Conservation (phyloP, 441 rosid genomes). For the Aquilaria agallochum region DNA sequence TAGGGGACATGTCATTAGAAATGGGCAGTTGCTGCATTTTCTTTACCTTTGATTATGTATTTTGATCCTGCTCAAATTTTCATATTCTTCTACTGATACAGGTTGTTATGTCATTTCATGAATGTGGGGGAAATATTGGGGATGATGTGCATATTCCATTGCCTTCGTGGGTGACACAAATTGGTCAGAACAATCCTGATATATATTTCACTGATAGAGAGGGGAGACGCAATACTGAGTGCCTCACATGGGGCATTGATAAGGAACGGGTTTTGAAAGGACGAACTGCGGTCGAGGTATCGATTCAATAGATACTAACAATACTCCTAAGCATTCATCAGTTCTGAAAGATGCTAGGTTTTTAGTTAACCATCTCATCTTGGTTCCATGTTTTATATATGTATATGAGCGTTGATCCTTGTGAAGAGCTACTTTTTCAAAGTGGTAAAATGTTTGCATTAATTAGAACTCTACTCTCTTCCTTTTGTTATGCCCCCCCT, state of each 20-base stretch:
- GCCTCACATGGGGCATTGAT: constrained; percentile 77
- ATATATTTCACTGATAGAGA: constrained; percentile 70
- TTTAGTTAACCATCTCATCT: too few relatives aligned
- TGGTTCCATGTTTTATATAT: too few relatives aligned
- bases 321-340: too few relatives aligned
- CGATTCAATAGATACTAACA: neutral
- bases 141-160: constrained; percentile 72
- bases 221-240: constrained; percentile 54
- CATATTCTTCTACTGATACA: constrained; percentile 25
- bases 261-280: constrained; percentile 69
- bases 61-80: constrained; percentile 4
- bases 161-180: constrained; percentile 64
- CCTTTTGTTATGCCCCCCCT: too few relatives aligned
- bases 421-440: too few relatives aligned
- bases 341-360: too few relatives aligned
- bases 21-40: too few relatives aligned
- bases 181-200: constrained; percentile 65
- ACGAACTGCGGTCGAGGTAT: constrained; percentile 73
- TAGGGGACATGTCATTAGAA: too few relatives aligned
- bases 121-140: constrained; percentile 83
- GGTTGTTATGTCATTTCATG: constrained; percentile 80
- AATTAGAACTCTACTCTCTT: too few relatives aligned
- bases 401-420: too few relatives aligned
- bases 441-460: too few relatives aligned
- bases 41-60: too few relatives aligned